A percentile compares a stretch with the other conserved stretches of the same genome.
Conservation (phyloP, 1,284 basidiomycete species). For the Malassezia equina region DNA sequence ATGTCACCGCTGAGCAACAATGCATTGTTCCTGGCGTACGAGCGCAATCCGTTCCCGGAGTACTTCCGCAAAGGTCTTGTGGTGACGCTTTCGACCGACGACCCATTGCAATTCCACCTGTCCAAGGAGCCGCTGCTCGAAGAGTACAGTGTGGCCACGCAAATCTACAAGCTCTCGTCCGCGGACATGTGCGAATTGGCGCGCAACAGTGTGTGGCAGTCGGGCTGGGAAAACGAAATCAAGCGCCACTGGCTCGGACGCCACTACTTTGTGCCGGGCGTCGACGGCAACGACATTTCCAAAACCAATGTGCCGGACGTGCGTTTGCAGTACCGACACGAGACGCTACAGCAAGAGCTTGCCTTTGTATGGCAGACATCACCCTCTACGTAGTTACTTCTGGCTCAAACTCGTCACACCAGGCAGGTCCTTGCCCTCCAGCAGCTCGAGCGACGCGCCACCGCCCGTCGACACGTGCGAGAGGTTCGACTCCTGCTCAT, state of each 20-base stretch:
- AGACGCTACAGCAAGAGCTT: slow-evolving; percentile 15
- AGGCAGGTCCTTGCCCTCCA: slow-evolving; percentile 23
- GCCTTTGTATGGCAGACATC: slow-evolving; percentile 13
- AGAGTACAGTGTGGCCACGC: slow-evolving; percentile 91
- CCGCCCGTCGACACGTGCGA: slow-evolving; percentile 96
- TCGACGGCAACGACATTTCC: slow-evolving; percentile 38
- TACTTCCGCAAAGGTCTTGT: slow-evolving; percentile 95
- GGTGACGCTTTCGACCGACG: slow-evolving; percentile 91
- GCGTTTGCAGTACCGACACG: slow-evolving; percentile 16
- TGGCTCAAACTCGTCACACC: slow-evolving; percentile 12
- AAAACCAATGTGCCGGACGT: slow-evolving; percentile 71
- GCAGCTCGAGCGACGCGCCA: slow-evolving; percentile 65
- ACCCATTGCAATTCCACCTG: slow-evolving; percentile 56
- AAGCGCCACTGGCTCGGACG: slow-evolving; percentile 75
- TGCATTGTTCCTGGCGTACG: slow-evolving; percentile 89
- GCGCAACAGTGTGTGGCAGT: slow-evolving; percentile 88
- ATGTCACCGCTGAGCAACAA: slow-evolving; percentile 99
- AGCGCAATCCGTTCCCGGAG: slow-evolving; percentile 90
- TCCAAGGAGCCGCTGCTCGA: slow-evolving; percentile 73
- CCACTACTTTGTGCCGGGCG: slow-evolving; percentile 63
- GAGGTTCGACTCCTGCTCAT: slow-evolving; percentile 66
- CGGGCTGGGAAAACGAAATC: slow-evolving; percentile 96
- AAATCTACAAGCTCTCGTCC: slow-evolving; percentile 47
- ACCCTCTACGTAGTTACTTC: slow-evolving; percentile 6
- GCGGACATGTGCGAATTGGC: slow-evolving; percentile 70